Evolutionary conservation across 345 rosid species (phyloP).

Genomic region (Lumnitzera littorea): DNA sequence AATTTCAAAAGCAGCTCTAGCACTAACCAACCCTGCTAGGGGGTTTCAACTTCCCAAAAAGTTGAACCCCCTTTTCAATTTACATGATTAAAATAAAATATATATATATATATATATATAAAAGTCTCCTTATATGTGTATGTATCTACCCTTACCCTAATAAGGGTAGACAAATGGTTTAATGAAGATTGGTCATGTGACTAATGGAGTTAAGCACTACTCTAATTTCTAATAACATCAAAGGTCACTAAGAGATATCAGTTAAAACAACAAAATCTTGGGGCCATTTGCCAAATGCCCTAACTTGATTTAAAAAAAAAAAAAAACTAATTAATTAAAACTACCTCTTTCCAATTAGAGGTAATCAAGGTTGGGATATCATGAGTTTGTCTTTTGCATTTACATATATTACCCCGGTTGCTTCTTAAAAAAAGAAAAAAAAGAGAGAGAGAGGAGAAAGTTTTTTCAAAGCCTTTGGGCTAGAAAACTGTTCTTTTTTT

Average conservation of each 20-base stretch:
- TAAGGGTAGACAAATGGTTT: slow-evolving; percentile 26
- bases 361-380: slow-evolving; percentile 1
- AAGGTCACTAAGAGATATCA: not conserved
- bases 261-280: slow-evolving; percentile 4
- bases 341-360: slow-evolving; percentile 3
- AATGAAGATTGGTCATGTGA: slow-evolving; percentile 16
- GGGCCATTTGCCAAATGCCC: slow-evolving; percentile 6
- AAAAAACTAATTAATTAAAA: not conserved
- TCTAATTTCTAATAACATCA: not conserved
- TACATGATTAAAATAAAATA: slow-evolving; percentile 11
- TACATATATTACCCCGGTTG: not conserved
- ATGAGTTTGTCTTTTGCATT: not conserved
- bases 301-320: no score
- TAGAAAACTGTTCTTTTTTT: not conserved
- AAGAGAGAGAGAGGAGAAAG: not conserved
- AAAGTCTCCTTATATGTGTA: not conserved
- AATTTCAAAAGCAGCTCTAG: slow-evolving; percentile 14
- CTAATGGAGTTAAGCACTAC: slow-evolving; percentile 5
- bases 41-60: slow-evolving; percentile 53
- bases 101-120: not conserved
- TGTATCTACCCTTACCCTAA: slow-evolving; percentile 34
- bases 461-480: slow-evolving; percentile 6
- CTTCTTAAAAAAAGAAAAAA: not conserved
- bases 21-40: not conserved
- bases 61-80: slow-evolving; percentile 49